Base-by-base conservation (phyloP, 371 early-diverging fungal genomes). In the Actinomortierella ambigua region DNA sequence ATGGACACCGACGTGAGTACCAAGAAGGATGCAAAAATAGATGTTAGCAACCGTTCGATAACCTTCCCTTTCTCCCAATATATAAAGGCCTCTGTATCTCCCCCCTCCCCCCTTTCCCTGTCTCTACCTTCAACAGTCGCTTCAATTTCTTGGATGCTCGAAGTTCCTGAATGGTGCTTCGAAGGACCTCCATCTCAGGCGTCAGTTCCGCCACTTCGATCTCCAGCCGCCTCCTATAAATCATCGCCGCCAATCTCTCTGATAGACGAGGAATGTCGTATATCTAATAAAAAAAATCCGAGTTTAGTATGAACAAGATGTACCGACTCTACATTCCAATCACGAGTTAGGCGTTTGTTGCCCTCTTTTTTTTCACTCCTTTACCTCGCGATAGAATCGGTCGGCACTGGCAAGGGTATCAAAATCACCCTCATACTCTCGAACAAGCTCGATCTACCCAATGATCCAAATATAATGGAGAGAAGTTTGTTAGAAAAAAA, bases 161-260 rank as follows among this genome's bases (percentile, higher is more conserved):
- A 4, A 89, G 54, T 48, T 85, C 79, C 2, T 77, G 66, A 29
- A 75, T 75, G 0, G 88, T 85, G 26, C 63, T 42, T 2, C 75
- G 54, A 9, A 87, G 63, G 2, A 79, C 79, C 24, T 68, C 73
- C 57, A 85, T 62, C 61, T 87, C 84, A 13, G 88, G 85, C 18
- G 80, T 56, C 1, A 92, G 68, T 58, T 93, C 93, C 34, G 84
- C 79, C 23, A 91, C 70, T 63, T 94, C 92, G 22, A 86, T 80
- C 48, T 87, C 81, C 55, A 93, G 90, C 22, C 84, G 69, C 50
- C 87, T 78, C 49, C 91, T 75, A 77, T 90, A 92, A 11, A 90
- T 81, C 89, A 94, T 90, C 48, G 87, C 78, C n/a, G 79, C 79
- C 9, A 94, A 71, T 14, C 94, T 79, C 53, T 88, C 82, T 0